Percentiles rank a stretch among this genome's conserved stretches.
phyloP scores from a whole-genome alignment of 1,284 basidiomycete species.

The Pascua guehoae region DNA sequence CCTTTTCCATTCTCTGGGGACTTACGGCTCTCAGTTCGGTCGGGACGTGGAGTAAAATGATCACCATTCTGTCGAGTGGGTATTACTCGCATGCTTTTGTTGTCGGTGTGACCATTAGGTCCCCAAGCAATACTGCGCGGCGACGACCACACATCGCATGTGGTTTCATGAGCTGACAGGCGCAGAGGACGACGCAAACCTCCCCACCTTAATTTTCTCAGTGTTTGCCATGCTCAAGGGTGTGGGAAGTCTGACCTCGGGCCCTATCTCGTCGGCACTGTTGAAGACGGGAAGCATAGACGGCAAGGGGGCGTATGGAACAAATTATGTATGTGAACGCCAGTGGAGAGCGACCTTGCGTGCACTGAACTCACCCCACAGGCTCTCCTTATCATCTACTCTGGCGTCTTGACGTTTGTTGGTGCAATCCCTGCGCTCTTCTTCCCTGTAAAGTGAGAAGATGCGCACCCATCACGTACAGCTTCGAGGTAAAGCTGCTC shows the following conservation, averaged over 20 bases:
- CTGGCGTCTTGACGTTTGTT: no score
- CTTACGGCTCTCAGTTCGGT: slow-evolving; percentile 33
- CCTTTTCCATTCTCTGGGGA: slow-evolving; percentile 34
- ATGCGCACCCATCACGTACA: no score
- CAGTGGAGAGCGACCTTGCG: neutral
- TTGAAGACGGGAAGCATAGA: slow-evolving; percentile 23
- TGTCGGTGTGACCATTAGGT: neutral
- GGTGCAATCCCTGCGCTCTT: no score
- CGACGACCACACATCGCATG: slow-evolving; percentile 37
- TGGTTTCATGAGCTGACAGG: slow-evolving; percentile 38
- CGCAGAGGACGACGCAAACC: slow-evolving; percentile 44
- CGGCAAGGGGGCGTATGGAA: no score
- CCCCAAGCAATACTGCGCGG: neutral
- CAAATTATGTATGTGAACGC: no score
- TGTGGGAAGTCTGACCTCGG: slow-evolving; percentile 43
- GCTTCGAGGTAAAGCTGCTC: no score
- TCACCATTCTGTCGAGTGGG: slow-evolving; percentile 26
- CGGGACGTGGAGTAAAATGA: slow-evolving; percentile 35
- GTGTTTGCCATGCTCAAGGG: slow-evolving; percentile 30
- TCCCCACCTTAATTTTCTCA: slow-evolving; percentile 15
- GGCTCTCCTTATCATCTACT: no score
- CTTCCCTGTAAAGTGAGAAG: no score
- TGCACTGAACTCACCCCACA: no score
- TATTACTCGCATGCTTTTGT: neutral
- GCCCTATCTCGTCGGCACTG: slow-evolving; percentile 33